phyloP scores from a whole-genome alignment of 768 basidiomycete genomes.

The Panellus pusillus region DNA sequence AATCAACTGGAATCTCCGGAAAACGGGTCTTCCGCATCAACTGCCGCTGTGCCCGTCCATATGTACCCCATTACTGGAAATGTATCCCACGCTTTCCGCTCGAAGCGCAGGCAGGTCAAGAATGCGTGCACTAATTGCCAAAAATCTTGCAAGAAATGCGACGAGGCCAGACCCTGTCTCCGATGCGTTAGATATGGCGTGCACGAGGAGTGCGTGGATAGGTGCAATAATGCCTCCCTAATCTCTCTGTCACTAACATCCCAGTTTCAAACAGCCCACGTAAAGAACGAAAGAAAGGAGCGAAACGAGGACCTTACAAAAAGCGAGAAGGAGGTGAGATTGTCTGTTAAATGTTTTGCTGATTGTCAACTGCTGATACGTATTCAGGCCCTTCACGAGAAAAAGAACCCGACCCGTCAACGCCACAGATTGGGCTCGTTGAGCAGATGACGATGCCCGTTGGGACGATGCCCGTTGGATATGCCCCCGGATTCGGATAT shows the following conservation, averaged over 20 bases:
- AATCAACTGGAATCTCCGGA: conserved; percentile 35
- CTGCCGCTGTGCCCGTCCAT: conserved; percentile 60
- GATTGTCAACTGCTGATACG: background rate
- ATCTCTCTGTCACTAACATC: no score
- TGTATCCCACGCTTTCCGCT: background rate
- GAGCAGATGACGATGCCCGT: no score
- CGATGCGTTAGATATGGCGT: conserved; percentile 87
- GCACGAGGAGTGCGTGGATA: conserved; percentile 79
- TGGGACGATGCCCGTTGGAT: no score
- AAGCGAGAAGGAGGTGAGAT: conserved; percentile 58
- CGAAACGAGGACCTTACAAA: conserved; percentile 66
- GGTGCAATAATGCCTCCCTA: no score
- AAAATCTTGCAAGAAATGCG: conserved; percentile 87
- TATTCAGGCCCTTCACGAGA: background rate
- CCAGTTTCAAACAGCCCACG: conserved; percentile 33
- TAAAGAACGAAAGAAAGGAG: conserved; percentile 68
- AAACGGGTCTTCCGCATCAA: conserved; percentile 39
- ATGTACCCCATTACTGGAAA: conserved; percentile 64
- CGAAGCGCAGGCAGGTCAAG: conserved; percentile 85
- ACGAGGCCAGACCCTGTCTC: conserved; percentile 88
- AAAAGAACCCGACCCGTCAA: background rate
- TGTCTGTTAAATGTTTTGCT: background rate
- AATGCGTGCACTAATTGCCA: conserved; percentile 91
- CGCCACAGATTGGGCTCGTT: background rate
- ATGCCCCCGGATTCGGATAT: background rate